Evolutionary conservation across 176 grass and related monocot species (phyloP).

Genomic region (Dactylis glomerata): DNA sequence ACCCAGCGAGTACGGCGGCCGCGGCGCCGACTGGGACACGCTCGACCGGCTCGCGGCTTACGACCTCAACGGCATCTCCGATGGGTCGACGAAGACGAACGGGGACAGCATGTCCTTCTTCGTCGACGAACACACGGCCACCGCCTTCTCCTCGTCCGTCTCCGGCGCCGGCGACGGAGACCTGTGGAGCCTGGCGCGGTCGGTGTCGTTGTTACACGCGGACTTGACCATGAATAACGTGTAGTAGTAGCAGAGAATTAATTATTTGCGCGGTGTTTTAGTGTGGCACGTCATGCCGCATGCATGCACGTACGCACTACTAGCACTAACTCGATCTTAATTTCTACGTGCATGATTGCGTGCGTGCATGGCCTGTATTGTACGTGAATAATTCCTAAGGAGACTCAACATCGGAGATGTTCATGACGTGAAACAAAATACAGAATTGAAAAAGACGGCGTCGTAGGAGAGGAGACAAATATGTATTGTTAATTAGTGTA

Average conservation of each 20-base stretch:
- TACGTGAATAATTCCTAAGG: constrained; percentile 54
- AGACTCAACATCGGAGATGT: not conserved
- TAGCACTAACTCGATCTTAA: constrained; percentile 1
- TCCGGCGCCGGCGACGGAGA: constrained; percentile 44
- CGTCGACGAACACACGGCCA: constrained; percentile 32
- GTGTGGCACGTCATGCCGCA: constrained; percentile 17
- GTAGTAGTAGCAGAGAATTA: not conserved
- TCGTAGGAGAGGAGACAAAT: constrained; percentile 24
- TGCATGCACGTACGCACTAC: constrained; percentile 1
- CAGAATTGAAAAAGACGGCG: not conserved
- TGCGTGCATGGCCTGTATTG: constrained; percentile 27
- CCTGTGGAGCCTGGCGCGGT: constrained; percentile 82
- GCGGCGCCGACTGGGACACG: constrained; percentile 52
- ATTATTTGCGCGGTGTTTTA: not conserved
- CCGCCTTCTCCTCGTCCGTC: constrained; percentile 25
- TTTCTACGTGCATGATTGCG: not conserved
- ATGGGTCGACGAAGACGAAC: constrained; percentile 42
- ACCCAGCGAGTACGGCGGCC: constrained; percentile 1
- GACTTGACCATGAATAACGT: constrained; percentile 52
- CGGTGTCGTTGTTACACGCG: constrained; percentile 44
- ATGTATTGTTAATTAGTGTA: constrained; percentile 27
- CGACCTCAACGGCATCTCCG: constrained; percentile 57
- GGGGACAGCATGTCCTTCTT: constrained; percentile 5
- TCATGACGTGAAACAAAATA: constrained; percentile 14
- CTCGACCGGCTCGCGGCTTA: constrained; percentile 57